A percentile compares a stretch with the other conserved stretches of the same genome.
Evolutionary conservation across 768 basidiomycete genomes (phyloP).

Genomic region (Boletus sp.): DNA sequence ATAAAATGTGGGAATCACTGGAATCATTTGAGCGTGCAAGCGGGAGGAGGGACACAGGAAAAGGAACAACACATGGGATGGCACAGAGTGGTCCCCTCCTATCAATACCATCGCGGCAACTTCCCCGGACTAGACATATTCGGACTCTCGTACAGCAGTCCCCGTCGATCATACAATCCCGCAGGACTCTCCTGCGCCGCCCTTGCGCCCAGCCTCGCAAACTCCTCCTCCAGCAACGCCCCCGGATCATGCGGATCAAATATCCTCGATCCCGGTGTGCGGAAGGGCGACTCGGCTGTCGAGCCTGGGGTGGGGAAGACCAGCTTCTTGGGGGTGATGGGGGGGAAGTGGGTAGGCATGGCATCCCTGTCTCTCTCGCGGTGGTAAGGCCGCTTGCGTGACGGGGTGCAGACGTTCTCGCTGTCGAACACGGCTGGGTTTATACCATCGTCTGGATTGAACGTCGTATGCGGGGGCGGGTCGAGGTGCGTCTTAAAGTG

Average conservation of each 20-base stretch:
- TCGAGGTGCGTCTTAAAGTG: slow-evolving; percentile 70
- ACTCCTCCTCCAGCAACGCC: slow-evolving; percentile 67
- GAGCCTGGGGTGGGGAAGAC: slow-evolving; percentile 31
- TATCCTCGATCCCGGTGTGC: slow-evolving; percentile 47
- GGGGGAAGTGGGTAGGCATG: slow-evolving; percentile 26
- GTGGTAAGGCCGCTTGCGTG: slow-evolving; percentile 38
- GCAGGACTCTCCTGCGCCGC: slow-evolving; percentile 57
- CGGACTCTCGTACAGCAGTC: slow-evolving; percentile 73
- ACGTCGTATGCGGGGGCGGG: slow-evolving; percentile 46
- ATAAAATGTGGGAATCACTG: background rate
- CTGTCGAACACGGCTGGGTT: slow-evolving; percentile 36
- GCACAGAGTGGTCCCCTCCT: background rate
- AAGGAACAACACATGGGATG: background rate
- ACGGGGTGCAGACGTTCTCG: slow-evolving; percentile 44
- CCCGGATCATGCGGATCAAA: slow-evolving; percentile 74
- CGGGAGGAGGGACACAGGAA: background rate
- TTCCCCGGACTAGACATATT: slow-evolving; percentile 54
- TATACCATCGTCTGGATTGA: slow-evolving; percentile 29
- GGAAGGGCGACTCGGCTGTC: slow-evolving; percentile 41
- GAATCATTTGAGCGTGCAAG: background rate
- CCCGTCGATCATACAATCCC: slow-evolving; percentile 60
- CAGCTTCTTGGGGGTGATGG: slow-evolving; percentile 45
- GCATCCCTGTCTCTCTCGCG: slow-evolving; percentile 23
- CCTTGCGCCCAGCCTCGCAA: slow-evolving; percentile 47
- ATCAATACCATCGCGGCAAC: slow-evolving; percentile 51